A percentile compares a stretch with the other conserved stretches of the same genome.
Evolutionary conservation across 805 yeast genomes (phyloP).

Genomic region (Blastobotrys americana): DNA sequence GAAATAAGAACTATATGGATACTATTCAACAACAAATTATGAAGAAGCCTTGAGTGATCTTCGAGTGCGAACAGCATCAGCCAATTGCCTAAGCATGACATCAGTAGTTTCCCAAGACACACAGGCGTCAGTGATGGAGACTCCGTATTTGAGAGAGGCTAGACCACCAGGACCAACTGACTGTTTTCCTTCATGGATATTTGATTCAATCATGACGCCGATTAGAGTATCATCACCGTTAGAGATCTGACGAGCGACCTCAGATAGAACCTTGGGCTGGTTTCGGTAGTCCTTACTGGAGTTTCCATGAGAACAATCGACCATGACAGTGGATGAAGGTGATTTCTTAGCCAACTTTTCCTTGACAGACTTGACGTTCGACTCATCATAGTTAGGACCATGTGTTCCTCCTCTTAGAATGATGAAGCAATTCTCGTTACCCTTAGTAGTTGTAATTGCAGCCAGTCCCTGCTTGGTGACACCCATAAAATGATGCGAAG

Average conservation of each 20-base stretch:
- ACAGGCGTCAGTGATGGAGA: constrained; percentile 95
- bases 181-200: constrained; percentile 89
- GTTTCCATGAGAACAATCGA: constrained; percentile 98
- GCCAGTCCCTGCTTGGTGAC: constrained; percentile 96
- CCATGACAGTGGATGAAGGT: constrained; percentile 60
- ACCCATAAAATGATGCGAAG: constrained; percentile 92
- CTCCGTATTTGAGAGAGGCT: constrained; percentile 76
- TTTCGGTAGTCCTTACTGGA: constrained; percentile 88
- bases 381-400: constrained; percentile 87
- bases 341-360: constrained; percentile 41
- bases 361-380: constrained; percentile 69
- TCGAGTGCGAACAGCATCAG: constrained; percentile 78
- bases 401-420: constrained; percentile 93
- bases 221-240: constrained; percentile 73
- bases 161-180: constrained; percentile 60
- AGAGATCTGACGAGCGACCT: constrained; percentile 74
- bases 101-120: constrained; percentile 88
- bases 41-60: constrained; percentile 25
- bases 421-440: constrained; percentile 89
- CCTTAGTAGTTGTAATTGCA: constrained; percentile 92
- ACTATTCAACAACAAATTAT: too few species aligned
- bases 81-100: constrained; percentile 65
- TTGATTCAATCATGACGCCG: constrained; percentile 94
- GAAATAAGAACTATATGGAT: too few species aligned
- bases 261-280: constrained; percentile 86